phyloP scores from a whole-genome alignment of 176 grass and related monocot species.

The Miscanthus lutarioriparius region DNA sequence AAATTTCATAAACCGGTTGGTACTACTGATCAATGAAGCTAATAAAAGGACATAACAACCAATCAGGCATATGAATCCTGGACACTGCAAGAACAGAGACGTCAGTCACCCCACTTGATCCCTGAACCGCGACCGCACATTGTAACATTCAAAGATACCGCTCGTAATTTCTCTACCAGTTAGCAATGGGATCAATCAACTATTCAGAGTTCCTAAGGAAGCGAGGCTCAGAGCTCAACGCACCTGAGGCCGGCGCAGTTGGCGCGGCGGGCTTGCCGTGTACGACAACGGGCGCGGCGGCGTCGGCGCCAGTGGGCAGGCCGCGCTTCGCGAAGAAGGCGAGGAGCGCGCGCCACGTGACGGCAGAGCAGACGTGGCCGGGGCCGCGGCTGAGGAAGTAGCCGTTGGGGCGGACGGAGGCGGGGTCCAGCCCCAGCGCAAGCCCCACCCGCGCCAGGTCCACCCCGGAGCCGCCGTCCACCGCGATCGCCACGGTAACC shows the following conservation, averaged over 20 bases:
- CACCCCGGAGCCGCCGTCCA: conserved; percentile 41
- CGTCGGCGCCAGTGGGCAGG: conserved; percentile 43
- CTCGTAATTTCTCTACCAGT: not conserved
- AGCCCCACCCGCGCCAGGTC: conserved; percentile 46
- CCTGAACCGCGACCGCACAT: not conserved
- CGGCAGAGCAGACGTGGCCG: conserved; percentile 39
- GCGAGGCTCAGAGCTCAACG: not conserved
- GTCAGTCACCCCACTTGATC: not conserved
- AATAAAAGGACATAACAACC: not conserved
- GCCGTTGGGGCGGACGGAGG: conserved; percentile 61
- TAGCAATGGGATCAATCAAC: not conserved
- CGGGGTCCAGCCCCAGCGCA: conserved; percentile 56
- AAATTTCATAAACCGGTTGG: not conserved
- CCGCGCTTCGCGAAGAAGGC: conserved; percentile 57
- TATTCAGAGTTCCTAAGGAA: not conserved
- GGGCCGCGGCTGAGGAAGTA: conserved; percentile 64
- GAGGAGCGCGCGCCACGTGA: conserved; percentile 62
- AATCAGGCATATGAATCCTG: conserved; percentile 2
- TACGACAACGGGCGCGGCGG: conserved; percentile 41
- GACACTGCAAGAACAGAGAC: not conserved
- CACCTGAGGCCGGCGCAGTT: conserved; percentile 30
- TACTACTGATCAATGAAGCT: not conserved
- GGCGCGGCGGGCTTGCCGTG: conserved; percentile 36
- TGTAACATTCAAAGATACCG: not conserved
- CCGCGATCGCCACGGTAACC: conserved; percentile 7